Evolutionary conservation across 306 rosid genomes (phyloP), one percentile per base, ranked within the genome.

Genomic region (Dicorynia guianensis): DNA sequence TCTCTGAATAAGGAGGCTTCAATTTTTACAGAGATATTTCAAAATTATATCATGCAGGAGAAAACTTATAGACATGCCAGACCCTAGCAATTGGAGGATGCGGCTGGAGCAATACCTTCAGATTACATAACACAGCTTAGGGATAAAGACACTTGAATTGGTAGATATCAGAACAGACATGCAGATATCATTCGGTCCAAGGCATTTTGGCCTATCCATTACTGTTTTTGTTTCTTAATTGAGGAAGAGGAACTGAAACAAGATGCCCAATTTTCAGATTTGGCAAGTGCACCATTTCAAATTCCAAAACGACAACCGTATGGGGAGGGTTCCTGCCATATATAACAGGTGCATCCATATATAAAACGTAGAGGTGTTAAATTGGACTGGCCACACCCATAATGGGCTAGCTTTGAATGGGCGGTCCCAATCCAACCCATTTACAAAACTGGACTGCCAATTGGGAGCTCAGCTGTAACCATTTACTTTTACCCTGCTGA

Each of bases 31-130:
- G 40, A 33, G 48, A 25, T 5, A 42, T 5, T 14, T 42, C 50
- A 50, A 69, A 43, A 36, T 68, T 48, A 35, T 40, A 25, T 59
- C 25, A 19, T 69, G 63, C 8, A 57, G 7, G 56, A 49, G 12
- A 69, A 19, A 11, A 34, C 8, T 69, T 44, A 19, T 69, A 34
- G 43, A 20, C 20, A 17, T 44, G 56, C 40, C 14, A 25, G 30
- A 69, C 59, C 46, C 72, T 33, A 48, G 44, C 72, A 30, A 67
- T 53, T 15, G 58, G 18, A 53, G 5, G 58, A 53, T 67, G 72
- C 30, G 20, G 19, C 19, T 40, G 11, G n/a, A 17, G 69, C 19
- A 9, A 5, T 5, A 63, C 18, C 30, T 18, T 63, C 50, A 42
- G 30, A 25, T 25, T 25, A 25, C 30, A 40, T 40, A 15, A 50